phyloP scores from a whole-genome alignment of 2,329 filamentous ascomycete genomes.

The Botryotinia narcissicola region DNA sequence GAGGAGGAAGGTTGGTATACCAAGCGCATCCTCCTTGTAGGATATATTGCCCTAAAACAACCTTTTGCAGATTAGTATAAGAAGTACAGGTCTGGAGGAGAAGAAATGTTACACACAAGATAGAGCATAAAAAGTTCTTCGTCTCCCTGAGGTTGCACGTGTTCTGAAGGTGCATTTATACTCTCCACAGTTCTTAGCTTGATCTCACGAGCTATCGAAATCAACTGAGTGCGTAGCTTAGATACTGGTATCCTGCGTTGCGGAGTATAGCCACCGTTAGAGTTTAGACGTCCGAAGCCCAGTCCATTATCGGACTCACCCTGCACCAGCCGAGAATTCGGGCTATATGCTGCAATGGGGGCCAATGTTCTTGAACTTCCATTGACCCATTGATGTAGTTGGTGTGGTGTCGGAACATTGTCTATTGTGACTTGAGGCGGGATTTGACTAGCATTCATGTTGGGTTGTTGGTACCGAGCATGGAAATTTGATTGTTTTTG shows the following conservation, averaged over 20 bases:
- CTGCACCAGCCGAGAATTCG: neutral
- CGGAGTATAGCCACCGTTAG: no score
- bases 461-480: neutral
- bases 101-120: neutral
- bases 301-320: neutral
- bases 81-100: fast-evolving
- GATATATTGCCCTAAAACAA: neutral
- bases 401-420: neutral
- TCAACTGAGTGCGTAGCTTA: neutral
- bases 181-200: neutral
- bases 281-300: no score
- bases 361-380: neutral
- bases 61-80: neutral
- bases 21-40: neutral
- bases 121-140: neutral
- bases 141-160: neutral
- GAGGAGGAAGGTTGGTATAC: neutral
- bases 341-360: neutral
- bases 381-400: neutral
- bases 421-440: neutral
- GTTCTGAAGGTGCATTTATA: neutral
- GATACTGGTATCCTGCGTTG: fast-evolving
- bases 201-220: neutral
- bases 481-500: neutral
- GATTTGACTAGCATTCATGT: neutral